Base-by-base conservation (phyloP, 805 yeast genomes). In the Starmerella potacharoeniae region DNA sequence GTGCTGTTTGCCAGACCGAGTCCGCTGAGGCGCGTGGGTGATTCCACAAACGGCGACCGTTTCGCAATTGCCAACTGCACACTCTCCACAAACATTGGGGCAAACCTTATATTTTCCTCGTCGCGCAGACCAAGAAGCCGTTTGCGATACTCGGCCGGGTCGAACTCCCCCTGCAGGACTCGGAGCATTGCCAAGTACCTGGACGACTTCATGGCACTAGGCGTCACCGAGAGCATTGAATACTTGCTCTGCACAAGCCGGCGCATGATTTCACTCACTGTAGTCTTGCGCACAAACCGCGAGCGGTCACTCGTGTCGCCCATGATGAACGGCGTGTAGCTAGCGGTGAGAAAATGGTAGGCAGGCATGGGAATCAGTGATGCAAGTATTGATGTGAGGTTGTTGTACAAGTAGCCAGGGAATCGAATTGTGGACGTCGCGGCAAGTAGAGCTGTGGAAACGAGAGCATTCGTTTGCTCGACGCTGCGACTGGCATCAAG, bases 321-420 rank as follows among this genome's bases (percentile, higher is more conserved):
- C 60, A 84, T 87, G 7, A 84, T 68, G 67, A 81, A 85, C n/a
- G 93, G 93, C 1, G 90, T 80, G 64, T 80, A 85, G 55, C 87
- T 77, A 9, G 93, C 83, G 48, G 77, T 75, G 13, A 85, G 64
- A 63, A 86, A 87, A 68, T 88, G 95, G 61, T 85, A 72, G 46
- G 84, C 84, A 0, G 95, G 95, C 0, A 88, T 83, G 2, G 97
- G 96, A 2, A 93, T 79, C 60, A 93, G 69, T 1, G 91, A 80
- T 1, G 96, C 82, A 50, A 88, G 69, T 16, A 93, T 80, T 49
- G 95, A 83, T 41, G 89, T 86, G 61, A 85, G 71, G 4, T 95
- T 87, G 65, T 84, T 86, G 74, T 86, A 90, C 78, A 89, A 83
- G 71, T 88, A 88, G 49, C 93, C 83, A 4, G 98, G 98, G 67